Conservation (phyloP, 2,329 filamentous ascomycete species). For the Diplodia intermedia region DNA sequence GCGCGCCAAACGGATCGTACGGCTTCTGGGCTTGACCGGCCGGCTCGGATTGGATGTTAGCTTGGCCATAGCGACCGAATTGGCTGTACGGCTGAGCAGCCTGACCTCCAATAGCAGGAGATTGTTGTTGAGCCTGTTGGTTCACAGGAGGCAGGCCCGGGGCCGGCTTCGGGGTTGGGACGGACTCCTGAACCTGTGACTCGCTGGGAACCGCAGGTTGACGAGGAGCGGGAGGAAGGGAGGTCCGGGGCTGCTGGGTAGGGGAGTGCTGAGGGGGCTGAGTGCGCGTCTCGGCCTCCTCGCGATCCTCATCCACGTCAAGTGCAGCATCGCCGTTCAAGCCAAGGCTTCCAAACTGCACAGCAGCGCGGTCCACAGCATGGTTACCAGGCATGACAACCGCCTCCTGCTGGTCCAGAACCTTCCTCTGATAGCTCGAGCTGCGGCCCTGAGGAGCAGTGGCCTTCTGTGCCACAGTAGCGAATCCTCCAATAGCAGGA, state of each 20-base stretch:
- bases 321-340: constrained; percentile 70
- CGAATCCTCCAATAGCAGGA: constrained; percentile 73
- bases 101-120: constrained; percentile 56
- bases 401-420: constrained; percentile 94
- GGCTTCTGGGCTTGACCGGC: constrained; percentile 74
- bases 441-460: constrained; percentile 69
- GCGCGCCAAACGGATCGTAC: constrained; percentile 86
- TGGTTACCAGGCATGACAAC: constrained; percentile 98
- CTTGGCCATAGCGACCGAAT: constrained; percentile 73
- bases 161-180: constrained; percentile 64
- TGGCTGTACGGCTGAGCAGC: constrained; percentile 62
- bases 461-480: constrained; percentile 82
- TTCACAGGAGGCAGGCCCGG: constrained; percentile 67
- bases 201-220: constrained; percentile 53
- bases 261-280: constrained; percentile 95
- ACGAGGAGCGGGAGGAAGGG: constrained; percentile 75
- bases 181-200: constrained; percentile 47
- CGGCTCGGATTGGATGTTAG: constrained; percentile 65
- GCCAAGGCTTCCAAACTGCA: constrained; percentile 96
- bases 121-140: constrained; percentile 54
- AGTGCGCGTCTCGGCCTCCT: constrained; percentile 92
- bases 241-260: constrained; percentile 81
- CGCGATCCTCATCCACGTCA: constrained; percentile 91
- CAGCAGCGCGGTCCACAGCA: constrained; percentile 87
- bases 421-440: constrained; percentile 81